Conservation (phyloP, 1,139 yeast species). For the Chernovozyma aurita region DNA sequence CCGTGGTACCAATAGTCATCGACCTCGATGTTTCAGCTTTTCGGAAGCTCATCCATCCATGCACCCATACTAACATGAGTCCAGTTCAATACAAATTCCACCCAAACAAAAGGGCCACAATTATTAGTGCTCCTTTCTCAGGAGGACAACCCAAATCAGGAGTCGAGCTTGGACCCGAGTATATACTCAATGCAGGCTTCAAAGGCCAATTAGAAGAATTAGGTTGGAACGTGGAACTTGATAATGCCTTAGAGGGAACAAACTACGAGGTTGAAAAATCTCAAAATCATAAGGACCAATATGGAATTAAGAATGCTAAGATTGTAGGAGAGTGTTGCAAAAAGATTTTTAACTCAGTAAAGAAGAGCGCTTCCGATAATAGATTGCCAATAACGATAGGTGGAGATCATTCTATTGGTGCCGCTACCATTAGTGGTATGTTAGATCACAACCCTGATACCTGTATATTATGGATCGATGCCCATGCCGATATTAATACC, state of each 20-base stretch:
- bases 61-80: slow-evolving; percentile 5
- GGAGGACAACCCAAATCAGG: slow-evolving; percentile 98
- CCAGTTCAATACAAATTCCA: slow-evolving; percentile 45
- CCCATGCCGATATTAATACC: slow-evolving; percentile 95
- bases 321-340: slow-evolving; percentile 74
- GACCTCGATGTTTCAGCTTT: too few relatives aligned
- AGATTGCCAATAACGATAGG: slow-evolving; percentile 82
- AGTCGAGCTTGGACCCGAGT: slow-evolving; percentile 90
- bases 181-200: slow-evolving; percentile 69
- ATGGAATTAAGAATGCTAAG: slow-evolving; percentile 67
- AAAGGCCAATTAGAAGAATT: slow-evolving; percentile 54
- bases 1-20: too few relatives aligned
- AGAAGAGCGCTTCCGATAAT: slow-evolving; percentile 42
- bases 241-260: slow-evolving; percentile 52
- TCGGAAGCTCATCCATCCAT: not conserved
- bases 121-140: slow-evolving; percentile 83
- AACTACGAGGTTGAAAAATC: slow-evolving; percentile 40
- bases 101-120: slow-evolving; percentile 50
- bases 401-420: slow-evolving; percentile 96
- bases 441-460: slow-evolving; percentile 79
- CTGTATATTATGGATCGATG: slow-evolving; percentile 93
- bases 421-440: slow-evolving; percentile 87
- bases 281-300: slow-evolving; percentile 27
- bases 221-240: slow-evolving; percentile 66
- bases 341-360: slow-evolving; percentile 59